Evolutionary conservation across 2,329 filamentous ascomycete genomes (phyloP).

Genomic region (Verticillium nubilum): DNA sequence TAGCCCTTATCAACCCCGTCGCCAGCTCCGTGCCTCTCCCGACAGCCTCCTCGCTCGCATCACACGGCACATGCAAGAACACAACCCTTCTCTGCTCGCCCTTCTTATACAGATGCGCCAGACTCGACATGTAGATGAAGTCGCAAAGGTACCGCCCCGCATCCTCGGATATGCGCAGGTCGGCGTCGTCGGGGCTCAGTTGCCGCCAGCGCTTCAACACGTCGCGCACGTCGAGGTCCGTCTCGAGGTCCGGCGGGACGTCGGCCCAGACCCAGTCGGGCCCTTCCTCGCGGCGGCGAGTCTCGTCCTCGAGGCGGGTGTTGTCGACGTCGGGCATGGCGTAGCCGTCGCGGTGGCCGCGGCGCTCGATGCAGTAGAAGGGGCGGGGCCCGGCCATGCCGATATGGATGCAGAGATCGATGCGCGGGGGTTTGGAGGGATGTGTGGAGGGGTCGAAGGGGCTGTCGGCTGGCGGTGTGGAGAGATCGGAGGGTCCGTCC

Average conservation of each 20-base stretch:
- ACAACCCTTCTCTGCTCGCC: slow-evolving; percentile 45
- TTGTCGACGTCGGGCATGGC: slow-evolving; percentile 64
- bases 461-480: slow-evolving; percentile 12
- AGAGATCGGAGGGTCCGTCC: slow-evolving; percentile 25
- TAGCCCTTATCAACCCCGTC: slow-evolving; percentile 49
- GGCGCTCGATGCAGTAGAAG: slow-evolving; percentile 65
- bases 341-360: slow-evolving; percentile 69
- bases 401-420: slow-evolving; percentile 70
- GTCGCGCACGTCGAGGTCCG: slow-evolving; percentile 52
- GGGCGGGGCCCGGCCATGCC: slow-evolving; percentile 66
- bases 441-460: slow-evolving; percentile 5
- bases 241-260: slow-evolving; percentile 49
- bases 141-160: slow-evolving; percentile 72
- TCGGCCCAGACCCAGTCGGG: slow-evolving; percentile 49
- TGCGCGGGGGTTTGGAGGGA: slow-evolving; percentile 31
- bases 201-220: slow-evolving; percentile 51
- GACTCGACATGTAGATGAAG: slow-evolving; percentile 69
- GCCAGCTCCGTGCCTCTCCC: slow-evolving; percentile 44
- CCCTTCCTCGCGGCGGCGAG: slow-evolving; percentile 22
- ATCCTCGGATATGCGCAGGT: slow-evolving; percentile 59
- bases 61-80: slow-evolving; percentile 69
- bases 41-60: slow-evolving; percentile 43
- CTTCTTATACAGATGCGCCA: slow-evolving; percentile 50
- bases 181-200: slow-evolving; percentile 34
- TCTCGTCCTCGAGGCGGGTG: slow-evolving; percentile 46